Percentiles rank a stretch among this genome's conserved stretches.
Conservation (phyloP, 345 rosid genomes). For the Melaleuca quinquenervia region DNA sequence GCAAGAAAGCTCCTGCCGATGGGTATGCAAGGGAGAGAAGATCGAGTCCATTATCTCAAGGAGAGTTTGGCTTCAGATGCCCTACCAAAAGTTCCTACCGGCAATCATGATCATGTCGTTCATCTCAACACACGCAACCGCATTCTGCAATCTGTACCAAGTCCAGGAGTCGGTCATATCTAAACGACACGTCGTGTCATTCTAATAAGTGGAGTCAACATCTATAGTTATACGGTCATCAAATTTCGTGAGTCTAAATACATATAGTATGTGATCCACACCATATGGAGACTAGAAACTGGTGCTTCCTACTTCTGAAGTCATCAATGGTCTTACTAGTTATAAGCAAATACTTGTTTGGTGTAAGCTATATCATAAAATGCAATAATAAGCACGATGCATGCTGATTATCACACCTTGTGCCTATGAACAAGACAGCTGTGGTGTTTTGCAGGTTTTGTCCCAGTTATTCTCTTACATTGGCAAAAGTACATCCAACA, state of each 20-base stretch:
- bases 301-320: background rate
- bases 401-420: background rate
- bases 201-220: background rate
- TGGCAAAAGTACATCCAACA: background rate
- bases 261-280: background rate
- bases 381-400: background rate
- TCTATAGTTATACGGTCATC: background rate
- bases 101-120: background rate
- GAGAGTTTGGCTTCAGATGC: background rate
- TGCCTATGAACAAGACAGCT: background rate
- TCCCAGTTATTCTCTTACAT: background rate
- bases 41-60: background rate
- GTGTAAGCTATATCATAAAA: background rate
- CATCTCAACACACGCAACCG: background rate
- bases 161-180: background rate
- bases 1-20: background rate
- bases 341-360: background rate
- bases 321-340: background rate
- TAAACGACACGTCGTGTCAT: background rate
- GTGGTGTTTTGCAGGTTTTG: background rate
- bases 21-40: background rate
- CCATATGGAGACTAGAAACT: background rate
- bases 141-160: background rate
- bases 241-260: background rate
- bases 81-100: background rate